Conservation (phyloP, 805 yeast genomes). For the Vanderwaltozyma verrucispora region DNA sequence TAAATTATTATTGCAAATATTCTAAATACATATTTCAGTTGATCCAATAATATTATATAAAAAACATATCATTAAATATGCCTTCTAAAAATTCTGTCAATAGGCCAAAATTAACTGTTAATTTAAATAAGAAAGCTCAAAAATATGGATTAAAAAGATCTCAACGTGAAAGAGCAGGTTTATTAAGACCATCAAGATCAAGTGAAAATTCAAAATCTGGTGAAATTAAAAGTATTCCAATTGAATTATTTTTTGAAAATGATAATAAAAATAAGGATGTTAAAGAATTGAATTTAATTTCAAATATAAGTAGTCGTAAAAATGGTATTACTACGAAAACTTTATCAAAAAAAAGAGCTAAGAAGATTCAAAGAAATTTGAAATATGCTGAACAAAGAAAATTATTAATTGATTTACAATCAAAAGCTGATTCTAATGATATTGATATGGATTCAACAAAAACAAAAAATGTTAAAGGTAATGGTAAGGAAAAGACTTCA, state of each 20-base stretch:
- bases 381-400: conserved; percentile 57
- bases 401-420: conserved; percentile 39
- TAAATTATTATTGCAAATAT: too few relatives aligned
- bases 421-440: conserved; percentile 32
- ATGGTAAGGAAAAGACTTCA: conserved; percentile 31
- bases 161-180: conserved; percentile 36
- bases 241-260: conserved; percentile 31
- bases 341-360: conserved; percentile 65
- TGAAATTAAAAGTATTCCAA: conserved; percentile 31
- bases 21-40: too few relatives aligned
- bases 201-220: conserved; percentile 34
- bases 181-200: conserved; percentile 38
- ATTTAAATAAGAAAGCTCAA: conserved; percentile 40
- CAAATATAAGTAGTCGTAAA: conserved; percentile 6
- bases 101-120: conserved; percentile 57
- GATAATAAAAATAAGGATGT: not conserved
- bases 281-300: not conserved
- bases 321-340: conserved; percentile 41
- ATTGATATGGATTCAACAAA: conserved; percentile 13
- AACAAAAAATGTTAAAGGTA: conserved; percentile 15
- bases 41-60: not conserved
- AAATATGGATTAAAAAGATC: conserved; percentile 47
- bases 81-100: conserved; percentile 77
- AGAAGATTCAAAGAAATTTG: conserved; percentile 70
- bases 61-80: conserved; percentile 33